A percentile compares a stretch with the other conserved stretches of the same genome.
phyloP scores from a whole-genome alignment of 768 basidiomycete species.

The Lactarius evosmus region DNA sequence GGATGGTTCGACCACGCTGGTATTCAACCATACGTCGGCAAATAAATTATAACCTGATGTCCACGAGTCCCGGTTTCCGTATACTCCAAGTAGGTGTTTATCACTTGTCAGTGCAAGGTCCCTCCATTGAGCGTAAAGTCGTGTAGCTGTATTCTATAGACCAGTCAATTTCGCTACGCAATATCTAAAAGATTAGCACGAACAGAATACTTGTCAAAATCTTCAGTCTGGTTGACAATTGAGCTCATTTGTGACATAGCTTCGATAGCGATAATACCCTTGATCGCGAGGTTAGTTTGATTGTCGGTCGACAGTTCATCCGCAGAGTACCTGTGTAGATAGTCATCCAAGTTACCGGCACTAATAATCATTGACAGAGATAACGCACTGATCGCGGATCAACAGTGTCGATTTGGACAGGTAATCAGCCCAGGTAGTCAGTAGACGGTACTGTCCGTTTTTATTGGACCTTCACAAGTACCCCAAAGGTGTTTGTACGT shows the following conservation, averaged over 20 bases:
- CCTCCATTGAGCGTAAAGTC: constrained; percentile 18
- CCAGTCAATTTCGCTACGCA: background rate
- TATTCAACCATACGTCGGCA: constrained; percentile 54
- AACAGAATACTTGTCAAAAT: constrained; percentile 31
- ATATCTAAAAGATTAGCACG: constrained; percentile 10
- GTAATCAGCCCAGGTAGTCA: constrained; percentile 35
- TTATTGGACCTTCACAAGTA: background rate
- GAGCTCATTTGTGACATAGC: too few relatives aligned
- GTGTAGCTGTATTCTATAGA: background rate
- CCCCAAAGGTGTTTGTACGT: background rate
- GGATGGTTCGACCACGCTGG: constrained; percentile 44
- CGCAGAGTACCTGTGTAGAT: constrained; percentile 21
- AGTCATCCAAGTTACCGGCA: constrained; percentile 8
- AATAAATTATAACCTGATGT: constrained; percentile 61
- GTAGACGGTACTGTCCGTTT: constrained; percentile 29
- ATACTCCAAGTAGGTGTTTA: constrained; percentile 12
- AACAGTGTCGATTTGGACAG: too few relatives aligned
- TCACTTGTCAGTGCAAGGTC: constrained; percentile 4
- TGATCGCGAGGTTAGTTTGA: too few relatives aligned
- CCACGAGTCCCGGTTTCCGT: constrained; percentile 40
- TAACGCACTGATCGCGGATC: too few relatives aligned
- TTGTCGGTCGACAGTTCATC: too few relatives aligned
- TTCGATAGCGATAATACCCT: too few relatives aligned
- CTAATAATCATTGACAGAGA: constrained; percentile 42
- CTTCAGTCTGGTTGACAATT: constrained; percentile 15